Evolutionary conservation across 495 filamentous ascomycete species (phyloP).

Genomic region (Xylaria cubensis): DNA sequence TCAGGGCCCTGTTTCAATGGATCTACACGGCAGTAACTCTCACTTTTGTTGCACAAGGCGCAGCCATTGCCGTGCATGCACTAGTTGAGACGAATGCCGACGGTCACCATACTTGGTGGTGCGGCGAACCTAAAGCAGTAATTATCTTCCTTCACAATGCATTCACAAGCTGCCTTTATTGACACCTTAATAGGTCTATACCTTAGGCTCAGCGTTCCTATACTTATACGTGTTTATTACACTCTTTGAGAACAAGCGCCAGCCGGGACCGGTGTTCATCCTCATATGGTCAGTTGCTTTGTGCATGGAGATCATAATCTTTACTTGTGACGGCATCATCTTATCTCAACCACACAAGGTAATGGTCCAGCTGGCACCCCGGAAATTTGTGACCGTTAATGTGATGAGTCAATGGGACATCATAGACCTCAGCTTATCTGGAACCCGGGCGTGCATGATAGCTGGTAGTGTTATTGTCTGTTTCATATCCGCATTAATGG

Average conservation of each 20-base stretch:
- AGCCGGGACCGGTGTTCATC: constrained; percentile 75
- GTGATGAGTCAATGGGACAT: constrained; percentile 54
- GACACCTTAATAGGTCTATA: constrained; percentile 68
- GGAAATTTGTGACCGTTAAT: constrained; percentile 31
- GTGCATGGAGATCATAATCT: constrained; percentile 70
- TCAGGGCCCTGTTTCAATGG: constrained; percentile 76
- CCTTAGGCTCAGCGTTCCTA: constrained; percentile 69
- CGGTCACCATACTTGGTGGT: constrained; percentile 81
- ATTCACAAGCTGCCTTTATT: constrained; percentile 14
- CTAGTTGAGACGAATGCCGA: constrained; percentile 48
- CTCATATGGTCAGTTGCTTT: constrained; percentile 74
- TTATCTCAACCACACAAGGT: constrained; percentile 66
- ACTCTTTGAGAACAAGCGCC: constrained; percentile 76
- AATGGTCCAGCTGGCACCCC: constrained; percentile 31
- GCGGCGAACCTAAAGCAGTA: constrained; percentile 83
- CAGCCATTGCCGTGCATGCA: constrained; percentile 78
- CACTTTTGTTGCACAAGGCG: constrained; percentile 76
- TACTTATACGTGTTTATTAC: constrained; percentile 73
- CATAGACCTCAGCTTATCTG: constrained; percentile 56
- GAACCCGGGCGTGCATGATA: constrained; percentile 49
- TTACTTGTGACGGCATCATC: constrained; percentile 66
- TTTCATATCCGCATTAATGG: constrained; percentile 37
- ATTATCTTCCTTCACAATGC: constrained; percentile 43
- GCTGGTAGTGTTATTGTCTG: constrained; percentile 51
- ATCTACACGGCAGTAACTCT: constrained; percentile 69